Evolutionary conservation across 2,329 filamentous ascomycete species (phyloP).

Genomic region (Ceratocystis lukuohia): DNA sequence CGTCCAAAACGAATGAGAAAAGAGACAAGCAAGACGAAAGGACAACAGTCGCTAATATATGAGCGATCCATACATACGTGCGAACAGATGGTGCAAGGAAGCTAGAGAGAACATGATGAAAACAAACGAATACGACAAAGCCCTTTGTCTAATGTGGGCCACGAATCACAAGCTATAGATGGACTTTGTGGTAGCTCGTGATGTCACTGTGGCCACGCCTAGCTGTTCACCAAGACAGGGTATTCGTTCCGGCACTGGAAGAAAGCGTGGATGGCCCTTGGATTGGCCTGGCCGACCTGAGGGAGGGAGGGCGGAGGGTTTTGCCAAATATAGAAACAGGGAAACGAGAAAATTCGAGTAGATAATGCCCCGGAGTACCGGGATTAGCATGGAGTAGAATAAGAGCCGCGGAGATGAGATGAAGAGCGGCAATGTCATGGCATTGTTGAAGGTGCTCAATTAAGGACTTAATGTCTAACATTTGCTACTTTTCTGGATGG

Average conservation of each 20-base stretch:
- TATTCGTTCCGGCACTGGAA: no score
- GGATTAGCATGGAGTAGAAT: not conserved
- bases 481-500: no score
- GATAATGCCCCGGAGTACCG: no score
- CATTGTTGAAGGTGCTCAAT: not conserved
- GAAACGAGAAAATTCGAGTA: not conserved
- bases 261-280: not conserved
- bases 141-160: not conserved
- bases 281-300: not conserved
- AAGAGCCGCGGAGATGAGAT: not conserved
- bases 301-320: constrained; percentile 10
- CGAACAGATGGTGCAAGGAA: not conserved
- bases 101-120: not conserved
- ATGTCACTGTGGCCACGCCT: not conserved
- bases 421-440: not conserved
- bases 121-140: not conserved
- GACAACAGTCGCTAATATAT: no score
- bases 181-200: no score
- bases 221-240: not conserved
- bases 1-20: no score
- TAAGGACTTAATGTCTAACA: no score
- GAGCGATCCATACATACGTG: not conserved
- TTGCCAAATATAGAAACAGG: constrained; percentile 9
- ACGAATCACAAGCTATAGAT: not conserved
- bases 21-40: no score